Conservation (phyloP, 2,329 filamentous ascomycete species). For the Dactylellina leptospora region DNA sequence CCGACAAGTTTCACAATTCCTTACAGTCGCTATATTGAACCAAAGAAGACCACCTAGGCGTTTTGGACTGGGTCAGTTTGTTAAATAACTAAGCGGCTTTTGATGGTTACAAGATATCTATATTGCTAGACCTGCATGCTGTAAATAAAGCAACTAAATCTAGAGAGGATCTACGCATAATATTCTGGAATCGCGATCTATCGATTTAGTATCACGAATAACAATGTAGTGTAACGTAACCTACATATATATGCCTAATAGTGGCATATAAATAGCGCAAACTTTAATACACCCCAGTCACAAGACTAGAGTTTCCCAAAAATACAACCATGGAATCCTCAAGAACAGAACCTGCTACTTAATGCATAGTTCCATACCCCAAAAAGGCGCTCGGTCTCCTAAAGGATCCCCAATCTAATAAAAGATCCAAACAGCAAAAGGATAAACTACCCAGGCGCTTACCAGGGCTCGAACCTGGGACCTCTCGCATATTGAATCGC, state of each 20-base stretch:
- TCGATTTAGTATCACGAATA: neutral
- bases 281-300: neutral
- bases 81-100: too few relatives aligned
- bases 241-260: neutral
- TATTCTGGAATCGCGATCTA: too few relatives aligned
- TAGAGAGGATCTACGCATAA: too few relatives aligned
- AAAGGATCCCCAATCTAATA: neutral
- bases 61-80: too few relatives aligned
- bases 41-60: slow-evolving; percentile 13
- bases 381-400: too few relatives aligned
- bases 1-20: slow-evolving; percentile 13
- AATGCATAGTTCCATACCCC: too few relatives aligned
- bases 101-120: too few relatives aligned
- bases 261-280: neutral
- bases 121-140: too few relatives aligned
- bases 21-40: slow-evolving; percentile 17
- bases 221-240: neutral
- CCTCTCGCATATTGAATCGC: slow-evolving; percentile 51
- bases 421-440: slow-evolving; percentile 20
- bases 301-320: neutral
- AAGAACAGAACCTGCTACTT: neutral
- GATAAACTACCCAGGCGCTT: slow-evolving; percentile 42
- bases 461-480: slow-evolving; percentile 54
- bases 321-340: neutral
- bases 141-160: too few relatives aligned